These are phyloP conservation scores for Peziza echinospora DNA, from an alignment of 495 filamentous ascomycete genomes.

Conservation along the genomic window DNA sequence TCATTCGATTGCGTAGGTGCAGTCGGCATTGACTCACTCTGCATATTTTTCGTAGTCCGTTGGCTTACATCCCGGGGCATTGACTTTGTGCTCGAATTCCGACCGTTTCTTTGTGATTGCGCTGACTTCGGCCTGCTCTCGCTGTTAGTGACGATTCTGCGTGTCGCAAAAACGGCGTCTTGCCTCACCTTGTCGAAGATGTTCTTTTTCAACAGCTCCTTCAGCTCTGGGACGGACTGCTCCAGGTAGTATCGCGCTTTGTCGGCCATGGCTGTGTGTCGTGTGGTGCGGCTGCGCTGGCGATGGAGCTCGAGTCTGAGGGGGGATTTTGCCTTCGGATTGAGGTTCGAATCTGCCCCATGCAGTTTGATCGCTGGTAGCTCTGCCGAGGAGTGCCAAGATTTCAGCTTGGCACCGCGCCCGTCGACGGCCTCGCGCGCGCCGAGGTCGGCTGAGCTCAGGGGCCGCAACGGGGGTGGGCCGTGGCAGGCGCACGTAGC, in stretches of 20 bases:
- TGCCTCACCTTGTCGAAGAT: conserved; percentile 51
- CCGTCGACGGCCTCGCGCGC: too few relatives aligned
- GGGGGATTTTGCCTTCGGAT: too few relatives aligned
- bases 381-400: too few relatives aligned
- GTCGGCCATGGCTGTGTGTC: conserved; percentile 28
- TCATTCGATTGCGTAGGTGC: too few relatives aligned
- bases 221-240: conserved; percentile 71
- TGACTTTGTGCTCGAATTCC: conserved; percentile 78
- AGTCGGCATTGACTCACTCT: conserved; percentile 21
- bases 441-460: too few relatives aligned
- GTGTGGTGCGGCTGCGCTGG: background rate
- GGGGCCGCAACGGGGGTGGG: too few relatives aligned
- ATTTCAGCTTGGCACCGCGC: too few relatives aligned
- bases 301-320: background rate
- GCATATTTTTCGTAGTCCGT: conserved; percentile 69
- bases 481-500: too few relatives aligned
- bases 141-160: background rate
- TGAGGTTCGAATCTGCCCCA: too few relatives aligned
- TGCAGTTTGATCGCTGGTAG: too few relatives aligned
- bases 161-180: background rate
- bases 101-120: conserved; percentile 73
- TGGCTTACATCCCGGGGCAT: conserved; percentile 51
- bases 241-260: conserved; percentile 91
- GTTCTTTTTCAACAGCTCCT: conserved; percentile 67
- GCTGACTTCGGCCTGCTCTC: conserved; percentile 54